Evolutionary conservation across 2,329 filamentous ascomycete species (phyloP).

Genomic region (Aspergillus sojae): DNA sequence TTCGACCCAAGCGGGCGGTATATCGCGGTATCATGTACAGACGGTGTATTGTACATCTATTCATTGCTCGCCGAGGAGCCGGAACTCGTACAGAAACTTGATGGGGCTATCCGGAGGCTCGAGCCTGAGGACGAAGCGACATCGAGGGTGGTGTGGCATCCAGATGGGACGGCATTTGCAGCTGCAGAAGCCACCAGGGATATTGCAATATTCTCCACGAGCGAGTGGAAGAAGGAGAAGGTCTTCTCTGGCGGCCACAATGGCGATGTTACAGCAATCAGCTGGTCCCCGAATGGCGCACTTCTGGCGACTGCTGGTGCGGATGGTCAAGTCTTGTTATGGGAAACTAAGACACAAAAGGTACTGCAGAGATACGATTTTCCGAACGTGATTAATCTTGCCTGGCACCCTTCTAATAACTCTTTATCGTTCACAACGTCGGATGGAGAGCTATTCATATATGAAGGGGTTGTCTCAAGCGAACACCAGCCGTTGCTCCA

Average conservation of each 20-base stretch:
- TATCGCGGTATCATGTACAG: slow-evolving; percentile 80
- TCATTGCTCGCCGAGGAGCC: slow-evolving; percentile 77
- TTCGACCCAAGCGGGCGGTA: slow-evolving; percentile 80
- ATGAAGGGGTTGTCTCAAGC: slow-evolving; percentile 59
- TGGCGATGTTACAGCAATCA: slow-evolving; percentile 80
- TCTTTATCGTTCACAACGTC: slow-evolving; percentile 88
- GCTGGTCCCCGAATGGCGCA: slow-evolving; percentile 94
- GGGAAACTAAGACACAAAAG: slow-evolving; percentile 87
- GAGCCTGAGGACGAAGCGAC: slow-evolving; percentile 78
- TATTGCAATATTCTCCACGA: slow-evolving; percentile 82
- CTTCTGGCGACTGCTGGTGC: slow-evolving; percentile 69
- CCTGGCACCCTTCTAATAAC: slow-evolving; percentile 90
- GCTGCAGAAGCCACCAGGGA: slow-evolving; percentile 80
- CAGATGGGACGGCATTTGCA: slow-evolving; percentile 88
- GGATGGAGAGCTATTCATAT: slow-evolving; percentile 91
- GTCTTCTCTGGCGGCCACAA: slow-evolving; percentile 78
- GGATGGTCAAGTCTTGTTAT: slow-evolving; percentile 61
- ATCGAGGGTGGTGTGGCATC: slow-evolving; percentile 83
- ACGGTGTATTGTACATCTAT: slow-evolving; percentile 90
- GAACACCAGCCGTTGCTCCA: slow-evolving; percentile 54
- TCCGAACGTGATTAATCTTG: slow-evolving; percentile 78
- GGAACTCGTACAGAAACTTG: slow-evolving; percentile 78
- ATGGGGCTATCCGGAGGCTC: slow-evolving; percentile 78
- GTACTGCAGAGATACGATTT: slow-evolving; percentile 78
- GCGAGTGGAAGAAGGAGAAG: slow-evolving; percentile 86